A percentile compares a stretch with the other conserved stretches of the same genome.
phyloP scores from a whole-genome alignment of 2,329 filamentous ascomycete genomes.

The Ustulina deusta region DNA sequence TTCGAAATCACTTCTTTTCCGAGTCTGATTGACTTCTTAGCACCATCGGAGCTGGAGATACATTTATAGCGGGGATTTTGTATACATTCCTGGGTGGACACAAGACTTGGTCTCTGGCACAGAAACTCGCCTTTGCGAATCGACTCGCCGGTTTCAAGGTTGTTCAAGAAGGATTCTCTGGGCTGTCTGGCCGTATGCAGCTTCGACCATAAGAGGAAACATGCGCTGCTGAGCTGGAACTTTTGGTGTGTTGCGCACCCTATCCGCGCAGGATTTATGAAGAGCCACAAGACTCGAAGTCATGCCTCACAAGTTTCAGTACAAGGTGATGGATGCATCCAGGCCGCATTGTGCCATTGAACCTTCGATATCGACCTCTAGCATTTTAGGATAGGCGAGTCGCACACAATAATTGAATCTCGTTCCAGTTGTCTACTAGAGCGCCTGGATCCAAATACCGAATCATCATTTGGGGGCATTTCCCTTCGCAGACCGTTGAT shows the following conservation, averaged over 20 bases:
- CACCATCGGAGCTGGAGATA: neutral
- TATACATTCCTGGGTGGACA: neutral
- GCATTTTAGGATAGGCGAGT: neutral
- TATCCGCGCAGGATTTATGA: neutral
- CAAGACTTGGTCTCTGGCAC: neutral
- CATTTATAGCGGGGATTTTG: neutral
- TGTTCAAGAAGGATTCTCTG: neutral
- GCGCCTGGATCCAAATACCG: too few relatives aligned
- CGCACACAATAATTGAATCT: neutral
- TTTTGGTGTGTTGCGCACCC: neutral
- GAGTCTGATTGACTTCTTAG: neutral
- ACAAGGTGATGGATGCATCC: too few relatives aligned
- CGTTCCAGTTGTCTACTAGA: neutral
- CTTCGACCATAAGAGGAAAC: neutral
- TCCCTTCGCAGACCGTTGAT: neutral
- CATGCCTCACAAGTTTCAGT: too few relatives aligned
- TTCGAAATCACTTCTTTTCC: neutral
- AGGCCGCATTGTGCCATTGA: too few relatives aligned
- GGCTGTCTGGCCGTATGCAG: neutral
- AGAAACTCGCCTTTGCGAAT: constrained; percentile 2
- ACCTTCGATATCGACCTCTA: too few relatives aligned
- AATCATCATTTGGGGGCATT: too few relatives aligned
- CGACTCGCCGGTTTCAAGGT: constrained; percentile 1
- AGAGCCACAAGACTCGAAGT: too few relatives aligned
- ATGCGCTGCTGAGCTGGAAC: neutral